Conservation (phyloP, 805 yeast species). For the Starmerella stigmatis region DNA sequence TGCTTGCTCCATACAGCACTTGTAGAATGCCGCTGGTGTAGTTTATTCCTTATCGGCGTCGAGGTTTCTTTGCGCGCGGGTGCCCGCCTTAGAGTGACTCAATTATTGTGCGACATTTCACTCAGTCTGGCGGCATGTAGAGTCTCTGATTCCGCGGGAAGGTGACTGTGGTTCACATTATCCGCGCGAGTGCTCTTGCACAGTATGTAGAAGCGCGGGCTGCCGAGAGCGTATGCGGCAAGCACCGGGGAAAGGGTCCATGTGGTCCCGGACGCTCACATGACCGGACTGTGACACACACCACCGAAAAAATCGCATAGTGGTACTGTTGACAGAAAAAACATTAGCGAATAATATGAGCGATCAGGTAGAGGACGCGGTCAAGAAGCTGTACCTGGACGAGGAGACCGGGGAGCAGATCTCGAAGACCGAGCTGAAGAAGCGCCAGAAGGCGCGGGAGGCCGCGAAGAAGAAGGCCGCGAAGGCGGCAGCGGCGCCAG, state of each 20-base stretch:
- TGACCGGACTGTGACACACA: background rate
- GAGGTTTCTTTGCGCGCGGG: no score
- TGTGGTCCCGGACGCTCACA: background rate
- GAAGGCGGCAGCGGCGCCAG: constrained; percentile 56
- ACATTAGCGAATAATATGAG: constrained; percentile 33
- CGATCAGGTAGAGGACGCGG: constrained; percentile 54
- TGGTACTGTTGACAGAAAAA: background rate
- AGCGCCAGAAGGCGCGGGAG: constrained; percentile 83
- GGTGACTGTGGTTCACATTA: no score
- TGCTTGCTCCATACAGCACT: no score
- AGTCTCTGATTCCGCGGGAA: no score
- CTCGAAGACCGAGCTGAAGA: constrained; percentile 90
- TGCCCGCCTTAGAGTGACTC: no score
- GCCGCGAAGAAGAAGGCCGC: constrained; percentile 84
- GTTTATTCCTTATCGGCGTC: no score
- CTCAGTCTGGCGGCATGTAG: no score
- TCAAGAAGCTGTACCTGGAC: constrained; percentile 53
- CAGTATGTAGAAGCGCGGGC: no score
- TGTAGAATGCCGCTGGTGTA: no score
- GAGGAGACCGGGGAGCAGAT: constrained; percentile 94
- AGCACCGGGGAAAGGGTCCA: background rate
- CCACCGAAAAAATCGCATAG: background rate
- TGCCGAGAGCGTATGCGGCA: no score
- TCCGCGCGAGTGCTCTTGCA: no score
- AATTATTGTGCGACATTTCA: no score